Conservation (phyloP, 2,329 filamentous ascomycete species). For the Geosmithia putterillii region DNA sequence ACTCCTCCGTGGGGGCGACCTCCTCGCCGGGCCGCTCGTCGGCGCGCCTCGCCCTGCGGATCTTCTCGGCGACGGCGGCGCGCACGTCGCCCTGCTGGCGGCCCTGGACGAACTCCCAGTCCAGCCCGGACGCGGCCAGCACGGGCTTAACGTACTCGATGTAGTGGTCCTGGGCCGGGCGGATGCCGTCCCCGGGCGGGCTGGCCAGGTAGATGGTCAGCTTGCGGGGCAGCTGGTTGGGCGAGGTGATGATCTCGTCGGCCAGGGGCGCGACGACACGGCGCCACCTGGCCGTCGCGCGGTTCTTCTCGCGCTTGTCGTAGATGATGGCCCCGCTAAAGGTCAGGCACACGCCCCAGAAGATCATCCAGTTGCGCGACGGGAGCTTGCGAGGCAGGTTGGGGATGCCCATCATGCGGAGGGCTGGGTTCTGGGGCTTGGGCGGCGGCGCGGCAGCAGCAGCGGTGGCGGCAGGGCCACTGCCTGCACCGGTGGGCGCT, state of each 20-base stretch:
- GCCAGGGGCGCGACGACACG: constrained; percentile 75
- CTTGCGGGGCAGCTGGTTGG: constrained; percentile 66
- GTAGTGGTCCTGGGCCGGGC: constrained; percentile 85
- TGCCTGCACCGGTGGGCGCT: neutral
- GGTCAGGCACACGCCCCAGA: constrained; percentile 66
- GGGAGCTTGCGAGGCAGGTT: constrained; percentile 74
- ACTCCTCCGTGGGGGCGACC: constrained; percentile 34
- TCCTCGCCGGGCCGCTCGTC: constrained; percentile 38
- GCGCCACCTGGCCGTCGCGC: constrained; percentile 76
- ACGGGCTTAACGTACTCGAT: constrained; percentile 93
- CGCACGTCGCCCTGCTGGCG: constrained; percentile 86
- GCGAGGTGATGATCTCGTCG: constrained; percentile 54
- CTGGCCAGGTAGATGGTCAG: constrained; percentile 77
- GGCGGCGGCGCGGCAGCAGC: constrained; percentile 1
- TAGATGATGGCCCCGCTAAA: constrained; percentile 77
- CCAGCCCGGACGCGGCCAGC: constrained; percentile 75
- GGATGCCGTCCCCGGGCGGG: constrained; percentile 76
- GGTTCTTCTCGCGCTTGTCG: constrained; percentile 82
- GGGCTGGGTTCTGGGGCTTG: constrained; percentile 53
- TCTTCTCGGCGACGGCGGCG: constrained; percentile 74
- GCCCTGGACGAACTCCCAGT: constrained; percentile 94
- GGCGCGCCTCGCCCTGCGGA: constrained; percentile 57
- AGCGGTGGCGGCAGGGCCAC: neutral
- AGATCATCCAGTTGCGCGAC: constrained; percentile 96
- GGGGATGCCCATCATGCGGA: constrained; percentile 74